A percentile compares a stretch with the other conserved stretches of the same genome.
These are phyloP conservation scores for Chrysoporthe puriensis DNA, from an alignment of 2,329 filamentous ascomycete genomes.

Conservation along the genomic window DNA sequence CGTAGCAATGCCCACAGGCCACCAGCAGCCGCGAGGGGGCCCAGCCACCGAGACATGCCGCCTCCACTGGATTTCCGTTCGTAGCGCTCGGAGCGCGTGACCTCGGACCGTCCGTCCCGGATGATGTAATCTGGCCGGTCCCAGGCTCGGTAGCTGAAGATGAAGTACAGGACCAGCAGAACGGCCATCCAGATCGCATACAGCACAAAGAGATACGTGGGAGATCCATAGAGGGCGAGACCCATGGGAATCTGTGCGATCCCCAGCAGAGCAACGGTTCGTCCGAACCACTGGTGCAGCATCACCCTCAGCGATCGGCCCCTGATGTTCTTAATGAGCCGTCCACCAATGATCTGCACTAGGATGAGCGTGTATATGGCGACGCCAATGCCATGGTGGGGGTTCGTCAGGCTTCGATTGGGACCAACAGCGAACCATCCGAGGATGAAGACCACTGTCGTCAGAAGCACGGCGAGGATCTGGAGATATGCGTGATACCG, in stretches of 20 bases:
- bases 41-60: conserved; percentile 50
- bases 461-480: conserved; percentile 67
- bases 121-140: conserved; percentile 58
- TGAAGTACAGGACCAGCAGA: conserved; percentile 76
- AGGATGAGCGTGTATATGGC: conserved; percentile 76
- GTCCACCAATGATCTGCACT: conserved; percentile 71
- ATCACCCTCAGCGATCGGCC: conserved; percentile 57
- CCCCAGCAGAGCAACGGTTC: conserved; percentile 77
- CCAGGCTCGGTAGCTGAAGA: conserved; percentile 72
- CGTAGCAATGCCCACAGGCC: conserved; percentile 52
- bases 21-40: conserved; percentile 56
- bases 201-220: conserved; percentile 80
- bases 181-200: conserved; percentile 79
- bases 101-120: conserved; percentile 61
- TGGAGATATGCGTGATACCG: conserved; percentile 76
- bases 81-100: conserved; percentile 45
- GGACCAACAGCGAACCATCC: conserved; percentile 81
- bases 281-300: conserved; percentile 88
- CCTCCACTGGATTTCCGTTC: conserved; percentile 40
- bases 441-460: conserved; percentile 73
- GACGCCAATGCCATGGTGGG: conserved; percentile 82
- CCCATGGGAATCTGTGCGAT: conserved; percentile 88
- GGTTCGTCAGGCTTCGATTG: conserved; percentile 73
- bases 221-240: conserved; percentile 89
- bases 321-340: conserved; percentile 59